Base-by-base conservation (phyloP, 2,329 filamentous ascomycete species). In the Ophiocordyceps polyrhachis-furcata region DNA sequence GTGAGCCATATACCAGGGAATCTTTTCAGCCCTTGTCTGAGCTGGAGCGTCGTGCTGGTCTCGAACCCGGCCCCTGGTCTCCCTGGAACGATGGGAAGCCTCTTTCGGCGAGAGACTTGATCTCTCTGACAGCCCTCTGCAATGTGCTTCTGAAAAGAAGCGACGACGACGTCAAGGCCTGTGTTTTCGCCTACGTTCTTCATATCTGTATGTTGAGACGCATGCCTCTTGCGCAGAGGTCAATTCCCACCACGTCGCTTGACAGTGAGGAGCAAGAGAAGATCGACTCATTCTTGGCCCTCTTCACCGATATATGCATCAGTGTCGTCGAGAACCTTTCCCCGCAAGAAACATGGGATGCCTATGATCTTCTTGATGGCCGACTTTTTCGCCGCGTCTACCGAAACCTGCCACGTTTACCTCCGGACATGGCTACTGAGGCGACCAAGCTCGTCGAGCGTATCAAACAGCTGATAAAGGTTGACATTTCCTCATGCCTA, bases 301-400 rank as follows among this genome's bases (percentile, higher is more conserved):
- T 5, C n/a, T 55, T 47, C 41, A 47, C 46, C 14, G 50, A 58
- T 31, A 44, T 50, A 9, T 58, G 54, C 21, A 50, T 53, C 41
- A 40, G 51, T 2, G 12, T 58, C 12, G 28, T 48, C 38, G 23
- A 48, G 38, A 42, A n/a, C 23, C 40, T n/a, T 4, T 25, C 43
- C 1, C 20, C 15, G 1, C 20, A 47, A 5, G 19, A 48, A 1
- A 38, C 45, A 14, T 59, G 54, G 55, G 55, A 62, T 45, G 23
- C 56, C 19, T 60, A 53, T 42, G 60, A 62, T 32, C 48, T 62
- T 3, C 40, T 62, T 3, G 60, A 63, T 41, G 53, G 56, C 23
- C 52, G 57, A 7, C 47, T 63, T 5, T 53, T 60, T 40, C 46
- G 47, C 1, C 32, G 51, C 5, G n/a, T 58, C 23, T 40, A 56